These are phyloP conservation scores for Cyberlindnera maclurae DNA, from an alignment of 805 yeast genomes.

Conservation along the genomic window DNA sequence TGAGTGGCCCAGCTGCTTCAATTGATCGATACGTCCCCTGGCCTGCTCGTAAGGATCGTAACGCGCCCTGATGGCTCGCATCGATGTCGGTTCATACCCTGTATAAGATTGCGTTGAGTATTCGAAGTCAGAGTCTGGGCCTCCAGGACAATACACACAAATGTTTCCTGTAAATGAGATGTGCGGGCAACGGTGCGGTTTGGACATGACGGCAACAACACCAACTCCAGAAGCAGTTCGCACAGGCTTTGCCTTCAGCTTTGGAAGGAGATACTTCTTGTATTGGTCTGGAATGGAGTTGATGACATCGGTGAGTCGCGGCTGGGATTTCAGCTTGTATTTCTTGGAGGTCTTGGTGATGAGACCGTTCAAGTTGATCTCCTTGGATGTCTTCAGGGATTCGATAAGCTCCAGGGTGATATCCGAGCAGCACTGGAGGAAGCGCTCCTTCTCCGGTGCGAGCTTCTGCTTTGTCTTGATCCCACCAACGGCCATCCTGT, in stretches of 20 bases:
- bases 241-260: constrained; percentile 96
- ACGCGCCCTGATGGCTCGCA: constrained; percentile 98
- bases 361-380: constrained; percentile 84
- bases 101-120: constrained; percentile 97
- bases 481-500: constrained; percentile 24
- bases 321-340: constrained; percentile 86
- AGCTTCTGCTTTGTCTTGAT: constrained; percentile 49
- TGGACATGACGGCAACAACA: constrained; percentile 98
- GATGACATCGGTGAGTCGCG: constrained; percentile 90
- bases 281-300: constrained; percentile 94
- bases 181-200: constrained; percentile 98
- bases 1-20: constrained; percentile 90
- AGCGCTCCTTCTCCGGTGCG: constrained; percentile 90
- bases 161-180: constrained; percentile 98
- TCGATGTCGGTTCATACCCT: constrained; percentile 97
- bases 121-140: constrained; percentile 97
- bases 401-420: constrained; percentile 80
- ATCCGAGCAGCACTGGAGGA: constrained; percentile 87
- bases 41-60: constrained; percentile 99
- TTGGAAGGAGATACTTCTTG: constrained; percentile 84
- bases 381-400: constrained; percentile 64
- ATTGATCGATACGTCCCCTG: constrained; percentile 92
- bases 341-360: constrained; percentile 82
- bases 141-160: constrained; percentile 98
- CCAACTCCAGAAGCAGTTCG: constrained; percentile 98